These are phyloP conservation scores for Pythium phragmitis DNA, from an alignment of 352 stramenopile genomes.

Conservation along the genomic window DNA sequence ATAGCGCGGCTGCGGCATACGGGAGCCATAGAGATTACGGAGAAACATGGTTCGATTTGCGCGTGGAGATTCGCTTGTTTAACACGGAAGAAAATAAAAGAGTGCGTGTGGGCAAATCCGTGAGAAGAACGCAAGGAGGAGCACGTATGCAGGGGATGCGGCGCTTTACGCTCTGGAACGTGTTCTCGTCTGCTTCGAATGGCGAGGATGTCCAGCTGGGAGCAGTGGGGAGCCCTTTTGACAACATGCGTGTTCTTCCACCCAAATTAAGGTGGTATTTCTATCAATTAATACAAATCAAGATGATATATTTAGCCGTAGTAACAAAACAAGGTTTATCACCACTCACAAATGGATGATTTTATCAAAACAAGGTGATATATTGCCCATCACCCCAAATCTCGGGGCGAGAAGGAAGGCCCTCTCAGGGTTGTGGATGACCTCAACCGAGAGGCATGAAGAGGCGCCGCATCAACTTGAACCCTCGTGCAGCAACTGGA, in stretches of 20 bases:
- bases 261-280: slow-evolving; percentile 15
- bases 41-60: slow-evolving; percentile 55
- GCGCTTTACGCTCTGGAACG: slow-evolving; percentile 5
- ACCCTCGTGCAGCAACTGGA: slow-evolving; percentile 6
- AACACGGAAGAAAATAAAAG: too few species aligned
- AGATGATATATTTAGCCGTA: background rate
- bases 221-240: slow-evolving; percentile 10
- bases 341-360: background rate
- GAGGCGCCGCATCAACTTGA: slow-evolving; percentile 28
- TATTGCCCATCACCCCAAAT: slow-evolving; percentile 1
- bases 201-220: slow-evolving; percentile 17
- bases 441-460: slow-evolving; percentile 13
- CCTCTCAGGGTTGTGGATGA: slow-evolving; percentile 5
- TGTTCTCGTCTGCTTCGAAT: slow-evolving; percentile 25
- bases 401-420: background rate
- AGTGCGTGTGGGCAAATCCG: background rate
- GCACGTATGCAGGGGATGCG: background rate
- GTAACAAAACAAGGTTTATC: background rate
- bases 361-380: slow-evolving; percentile 16
- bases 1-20: slow-evolving; percentile 75
- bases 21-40: slow-evolving; percentile 71
- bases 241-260: slow-evolving; percentile 15
- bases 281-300: slow-evolving; percentile 2
- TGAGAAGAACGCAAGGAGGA: background rate
- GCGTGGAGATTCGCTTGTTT: background rate